Evolutionary conservation across 225 moss, liverwort and hornwort genomes (phyloP).

Genomic region (Thuidium tamariscinum): DNA sequence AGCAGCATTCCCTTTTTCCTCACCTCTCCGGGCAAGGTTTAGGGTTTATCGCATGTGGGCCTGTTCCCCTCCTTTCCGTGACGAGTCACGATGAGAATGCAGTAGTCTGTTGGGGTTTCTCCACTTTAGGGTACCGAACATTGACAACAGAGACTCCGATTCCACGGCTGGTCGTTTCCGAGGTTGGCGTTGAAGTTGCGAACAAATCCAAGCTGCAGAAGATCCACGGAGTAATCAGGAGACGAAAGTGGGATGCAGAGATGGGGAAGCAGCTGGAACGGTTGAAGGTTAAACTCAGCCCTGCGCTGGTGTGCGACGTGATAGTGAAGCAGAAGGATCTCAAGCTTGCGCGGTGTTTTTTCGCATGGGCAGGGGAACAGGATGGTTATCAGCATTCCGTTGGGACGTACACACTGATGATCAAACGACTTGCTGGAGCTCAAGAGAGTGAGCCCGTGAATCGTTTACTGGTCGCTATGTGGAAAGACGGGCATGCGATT

Average conservation of each 20-base stretch:
- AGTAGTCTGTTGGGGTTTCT: neutral
- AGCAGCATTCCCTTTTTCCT: slow-evolving; percentile 1
- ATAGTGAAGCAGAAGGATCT: slow-evolving; percentile 68
- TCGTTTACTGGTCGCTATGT: slow-evolving; percentile 29
- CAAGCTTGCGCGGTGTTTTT: slow-evolving; percentile 49
- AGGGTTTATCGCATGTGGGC: neutral
- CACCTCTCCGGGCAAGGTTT: neutral
- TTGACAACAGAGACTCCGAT: neutral
- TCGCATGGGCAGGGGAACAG: slow-evolving; percentile 70
- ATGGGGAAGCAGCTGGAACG: slow-evolving; percentile 36
- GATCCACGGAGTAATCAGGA: slow-evolving; percentile 41
- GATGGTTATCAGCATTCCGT: slow-evolving; percentile 65
- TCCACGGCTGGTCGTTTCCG: neutral
- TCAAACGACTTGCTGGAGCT: slow-evolving; percentile 50
- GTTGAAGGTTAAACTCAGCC: slow-evolving; percentile 35
- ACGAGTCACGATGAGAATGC: neutral
- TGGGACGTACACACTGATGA: slow-evolving; percentile 52
- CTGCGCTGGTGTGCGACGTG: slow-evolving; percentile 65
- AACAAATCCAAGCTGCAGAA: slow-evolving; percentile 22
- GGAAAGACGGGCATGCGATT: slow-evolving; percentile 41
- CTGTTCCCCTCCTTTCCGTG: neutral
- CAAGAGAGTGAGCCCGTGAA: slow-evolving; percentile 23
- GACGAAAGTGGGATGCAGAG: slow-evolving; percentile 32
- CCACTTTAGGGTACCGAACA: neutral
- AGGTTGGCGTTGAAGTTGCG: neutral